Evolutionary conservation across 2,329 filamentous ascomycete species (phyloP).

Genomic region (Stagonosporopsis rhizophila): DNA sequence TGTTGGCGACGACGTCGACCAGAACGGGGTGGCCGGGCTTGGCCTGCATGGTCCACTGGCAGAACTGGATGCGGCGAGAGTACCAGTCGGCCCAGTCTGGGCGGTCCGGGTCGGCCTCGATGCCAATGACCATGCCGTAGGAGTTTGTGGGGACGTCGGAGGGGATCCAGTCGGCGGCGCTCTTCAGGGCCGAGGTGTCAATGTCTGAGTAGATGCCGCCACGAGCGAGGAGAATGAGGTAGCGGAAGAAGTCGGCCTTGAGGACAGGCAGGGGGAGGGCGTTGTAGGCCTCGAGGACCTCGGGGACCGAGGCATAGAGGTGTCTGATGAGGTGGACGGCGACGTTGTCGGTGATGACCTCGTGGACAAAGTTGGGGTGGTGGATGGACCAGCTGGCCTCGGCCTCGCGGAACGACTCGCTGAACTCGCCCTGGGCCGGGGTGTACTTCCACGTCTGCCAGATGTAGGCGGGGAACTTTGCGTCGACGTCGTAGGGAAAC

Average conservation of each 20-base stretch:
- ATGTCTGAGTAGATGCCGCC: slow-evolving; percentile 83
- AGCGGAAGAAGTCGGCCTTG: slow-evolving; percentile 72
- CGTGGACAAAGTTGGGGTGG: slow-evolving; percentile 92
- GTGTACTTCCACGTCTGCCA: slow-evolving; percentile 99
- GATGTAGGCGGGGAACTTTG: slow-evolving; percentile 94
- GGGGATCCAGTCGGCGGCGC: slow-evolving; percentile 88
- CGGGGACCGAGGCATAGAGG: slow-evolving; percentile 75
- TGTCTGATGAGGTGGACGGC: slow-evolving; percentile 82
- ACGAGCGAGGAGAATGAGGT: slow-evolving; percentile 74
- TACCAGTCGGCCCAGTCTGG: slow-evolving; percentile 96
- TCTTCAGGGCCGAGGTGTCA: slow-evolving; percentile 84
- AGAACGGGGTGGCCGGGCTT: slow-evolving; percentile 95
- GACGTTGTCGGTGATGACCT: slow-evolving; percentile 92
- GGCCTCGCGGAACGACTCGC: slow-evolving; percentile 74
- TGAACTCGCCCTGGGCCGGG: slow-evolving; percentile 78
- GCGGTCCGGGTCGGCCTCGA: slow-evolving; percentile 94
- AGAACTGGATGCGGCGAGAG: slow-evolving; percentile 94
- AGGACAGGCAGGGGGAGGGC: slow-evolving; percentile 59
- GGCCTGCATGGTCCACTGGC: slow-evolving; percentile 97
- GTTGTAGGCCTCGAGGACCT: slow-evolving; percentile 59
- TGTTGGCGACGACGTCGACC: slow-evolving; percentile 82
- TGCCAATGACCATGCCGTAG: slow-evolving; percentile 88
- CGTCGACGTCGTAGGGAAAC: slow-evolving; percentile 88
- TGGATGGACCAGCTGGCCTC: slow-evolving; percentile 89
- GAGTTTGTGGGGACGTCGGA: slow-evolving; percentile 74